Base-by-base conservation (phyloP, 2,329 filamentous ascomycete genomes). In the Fusarium temperatum region DNA sequence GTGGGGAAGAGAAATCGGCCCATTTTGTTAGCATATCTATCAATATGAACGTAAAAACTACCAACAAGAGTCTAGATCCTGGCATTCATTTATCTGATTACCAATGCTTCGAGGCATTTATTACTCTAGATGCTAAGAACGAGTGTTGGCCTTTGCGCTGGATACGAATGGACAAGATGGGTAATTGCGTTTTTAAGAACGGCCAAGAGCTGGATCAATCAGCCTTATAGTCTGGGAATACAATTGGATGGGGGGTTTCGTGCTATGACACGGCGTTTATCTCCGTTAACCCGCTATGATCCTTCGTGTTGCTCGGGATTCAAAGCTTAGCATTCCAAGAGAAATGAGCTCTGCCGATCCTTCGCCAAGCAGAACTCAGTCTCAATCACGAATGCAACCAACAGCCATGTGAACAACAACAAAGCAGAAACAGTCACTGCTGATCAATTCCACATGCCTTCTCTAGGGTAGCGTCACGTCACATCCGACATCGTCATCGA, bases 1-100 rank as follows among this genome's bases (percentile, higher is more conserved):
- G 67, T 70, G 67, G 67, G 39, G 67, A 59, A 20, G 35, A 15
- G 53, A 70, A 70, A 42, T 70, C 66, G 66, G 67, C 67, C 66
- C 66, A 70, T 70, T 70, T 63, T 67, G 36, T 24, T 69, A 57
- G 64, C 57, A 68, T 50, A 53, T 56, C 47, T 63, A 8, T 44
- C n/a, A 62, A 14, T 7, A 35, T 67, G 54, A 63, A 42, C 63
- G 28, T 39, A 68, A 61, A 61, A 68, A 20, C 45, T 62, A 38
- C 63, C 39, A 26, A 42, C 35, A 56, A 55, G 30, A 59, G 66
- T 56, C 67, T 64, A 70, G 67, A 70, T 54, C 45, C 38, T 22
- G 32, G 8, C 6, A 42, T 69, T 42, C 11, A 26, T 63, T 28
- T 53, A 32, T 53, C 3, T 47, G 30, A 64, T 69, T 64, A 69